Conservation (phyloP, 2,329 filamentous ascomycete genomes). For the Nigrospora osmanthi region DNA sequence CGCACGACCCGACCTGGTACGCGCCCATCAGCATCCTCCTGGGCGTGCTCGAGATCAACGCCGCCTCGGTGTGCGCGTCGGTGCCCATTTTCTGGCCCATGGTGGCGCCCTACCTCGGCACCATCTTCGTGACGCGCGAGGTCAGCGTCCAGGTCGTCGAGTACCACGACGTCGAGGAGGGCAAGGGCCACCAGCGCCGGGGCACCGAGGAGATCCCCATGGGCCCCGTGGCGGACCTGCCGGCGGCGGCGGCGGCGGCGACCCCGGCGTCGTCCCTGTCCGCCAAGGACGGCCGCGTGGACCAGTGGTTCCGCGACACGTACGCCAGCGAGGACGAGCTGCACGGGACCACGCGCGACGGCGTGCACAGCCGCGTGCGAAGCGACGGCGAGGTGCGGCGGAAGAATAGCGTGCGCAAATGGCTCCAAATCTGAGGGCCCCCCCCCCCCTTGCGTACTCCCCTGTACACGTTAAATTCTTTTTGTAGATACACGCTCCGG, state of each 20-base stretch:
- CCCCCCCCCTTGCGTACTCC: not conserved
- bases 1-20: slow-evolving; percentile 27
- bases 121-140: slow-evolving; percentile 28
- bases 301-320: not conserved
- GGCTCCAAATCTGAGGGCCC: not conserved
- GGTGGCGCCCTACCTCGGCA: slow-evolving; percentile 17
- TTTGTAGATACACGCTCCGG: too few species aligned
- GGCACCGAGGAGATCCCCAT: not conserved
- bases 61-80: slow-evolving; percentile 21
- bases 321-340: not conserved
- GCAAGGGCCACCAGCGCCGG: not conserved
- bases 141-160: slow-evolving; percentile 15
- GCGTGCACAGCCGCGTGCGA: not conserved
- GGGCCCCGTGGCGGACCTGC: not conserved
- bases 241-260: not conserved
- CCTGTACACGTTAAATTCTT: too few species aligned
- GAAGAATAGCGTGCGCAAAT: not conserved
- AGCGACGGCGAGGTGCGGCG: not conserved
- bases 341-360: too few species aligned
- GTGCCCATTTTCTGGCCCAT: slow-evolving; percentile 24
- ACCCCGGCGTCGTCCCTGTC: not conserved
- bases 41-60: slow-evolving; percentile 23
- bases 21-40: slow-evolving; percentile 22
- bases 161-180: not conserved
- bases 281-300: not conserved